A percentile compares a stretch with the other conserved stretches of the same genome.
These are phyloP conservation scores for Xylaria longipes DNA, from an alignment of 495 filamentous ascomycete species.

Conservation along the genomic window DNA sequence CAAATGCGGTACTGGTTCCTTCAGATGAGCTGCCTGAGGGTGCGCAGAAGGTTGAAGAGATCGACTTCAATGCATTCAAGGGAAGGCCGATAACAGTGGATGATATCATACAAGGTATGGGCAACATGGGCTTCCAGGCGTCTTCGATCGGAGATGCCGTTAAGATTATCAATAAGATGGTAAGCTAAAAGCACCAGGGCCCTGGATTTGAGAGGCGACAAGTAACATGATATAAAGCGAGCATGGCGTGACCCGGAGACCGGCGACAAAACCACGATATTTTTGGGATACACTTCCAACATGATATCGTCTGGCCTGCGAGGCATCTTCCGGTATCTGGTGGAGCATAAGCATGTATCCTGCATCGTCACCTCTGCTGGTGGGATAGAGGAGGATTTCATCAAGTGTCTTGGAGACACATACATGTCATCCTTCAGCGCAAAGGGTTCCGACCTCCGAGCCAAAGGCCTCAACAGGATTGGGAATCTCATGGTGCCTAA, in stretches of 20 bases:
- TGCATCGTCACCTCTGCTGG: constrained; percentile 94
- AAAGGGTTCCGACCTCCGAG: constrained; percentile 73
- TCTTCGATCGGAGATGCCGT: constrained; percentile 83
- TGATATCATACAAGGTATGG: constrained; percentile 83
- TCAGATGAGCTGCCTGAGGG: constrained; percentile 82
- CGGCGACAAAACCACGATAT: constrained; percentile 81
- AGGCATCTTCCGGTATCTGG: constrained; percentile 88
- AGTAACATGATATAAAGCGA: constrained; percentile 56
- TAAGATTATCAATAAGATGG: constrained; percentile 94
- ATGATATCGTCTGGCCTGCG: constrained; percentile 94
- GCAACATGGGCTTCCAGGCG: constrained; percentile 90
- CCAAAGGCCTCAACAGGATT: constrained; percentile 89
- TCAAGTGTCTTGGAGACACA: constrained; percentile 94
- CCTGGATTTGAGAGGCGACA: constrained; percentile 1
- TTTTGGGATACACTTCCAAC: constrained; percentile 96
- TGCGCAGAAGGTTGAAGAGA: constrained; percentile 75
- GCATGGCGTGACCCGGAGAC: constrained; percentile 77
- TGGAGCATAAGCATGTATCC: constrained; percentile 88
- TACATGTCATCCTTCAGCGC: constrained; percentile 87
- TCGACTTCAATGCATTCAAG: constrained; percentile 86
- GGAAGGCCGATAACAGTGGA: constrained; percentile 79
- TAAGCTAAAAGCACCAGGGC: constrained; percentile 47
- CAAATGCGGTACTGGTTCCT: constrained; percentile 84
- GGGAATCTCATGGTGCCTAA: constrained; percentile 97
- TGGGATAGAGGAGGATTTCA: constrained; percentile 97